Percentiles rank a stretch among this genome's conserved stretches.
Conservation (phyloP, 805 yeast species). For the Barnettozyma botsteinii region DNA sequence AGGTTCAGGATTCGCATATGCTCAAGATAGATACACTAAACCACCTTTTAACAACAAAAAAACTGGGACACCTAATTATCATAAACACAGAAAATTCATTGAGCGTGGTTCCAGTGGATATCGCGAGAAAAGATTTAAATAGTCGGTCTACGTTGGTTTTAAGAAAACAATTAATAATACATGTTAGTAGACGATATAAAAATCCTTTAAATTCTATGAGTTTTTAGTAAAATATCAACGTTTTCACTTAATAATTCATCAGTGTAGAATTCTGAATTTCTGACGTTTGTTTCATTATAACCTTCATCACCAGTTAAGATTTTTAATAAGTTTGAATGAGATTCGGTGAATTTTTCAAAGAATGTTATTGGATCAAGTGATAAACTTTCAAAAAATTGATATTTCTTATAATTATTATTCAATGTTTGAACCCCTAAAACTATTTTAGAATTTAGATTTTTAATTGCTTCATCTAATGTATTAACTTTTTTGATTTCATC, state of each 20-base stretch:
- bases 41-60: no score
- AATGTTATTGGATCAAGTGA: conserved; percentile 80
- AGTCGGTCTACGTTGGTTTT: no score
- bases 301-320: conserved; percentile 87
- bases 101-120: no score
- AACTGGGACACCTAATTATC: no score
- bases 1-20: no score
- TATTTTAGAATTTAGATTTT: conserved; percentile 27
- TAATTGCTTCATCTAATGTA: conserved; percentile 26
- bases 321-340: conserved; percentile 79
- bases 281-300: conserved; percentile 79
- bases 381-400: conserved; percentile 79
- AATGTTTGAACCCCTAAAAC: conserved; percentile 45
- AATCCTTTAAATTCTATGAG: conserved; percentile 27
- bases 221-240: conserved; percentile 9
- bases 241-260: conserved; percentile 11
- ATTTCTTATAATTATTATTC: conserved; percentile 52
- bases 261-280: conserved; percentile 71
- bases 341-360: conserved; percentile 65
- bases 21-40: no score
- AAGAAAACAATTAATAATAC: conserved; percentile 42
- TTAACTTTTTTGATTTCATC: conserved; percentile 28
- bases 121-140: no score
- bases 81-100: no score
- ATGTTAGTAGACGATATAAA: conserved; percentile 22